Conservation (phyloP, 2,329 filamentous ascomycete genomes). For the Aspergillus pseudoglaucus region DNA sequence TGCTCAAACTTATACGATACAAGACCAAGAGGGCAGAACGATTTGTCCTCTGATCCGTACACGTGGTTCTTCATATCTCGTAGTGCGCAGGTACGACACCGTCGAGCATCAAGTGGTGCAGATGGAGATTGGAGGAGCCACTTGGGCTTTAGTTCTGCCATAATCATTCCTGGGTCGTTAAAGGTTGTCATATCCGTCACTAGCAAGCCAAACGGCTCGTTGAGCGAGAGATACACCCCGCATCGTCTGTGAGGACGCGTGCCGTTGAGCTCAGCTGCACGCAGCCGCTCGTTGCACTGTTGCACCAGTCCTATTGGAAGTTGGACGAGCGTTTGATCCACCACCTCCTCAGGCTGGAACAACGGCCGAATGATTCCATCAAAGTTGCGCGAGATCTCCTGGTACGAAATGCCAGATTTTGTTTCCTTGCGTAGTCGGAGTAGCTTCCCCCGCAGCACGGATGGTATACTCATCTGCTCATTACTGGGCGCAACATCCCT, state of each 20-base stretch:
- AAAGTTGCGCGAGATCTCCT: constrained; percentile 37
- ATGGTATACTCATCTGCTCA: constrained; percentile 14
- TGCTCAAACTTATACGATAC: constrained; percentile 43
- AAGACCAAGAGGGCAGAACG: constrained; percentile 62
- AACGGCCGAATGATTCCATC: constrained; percentile 45
- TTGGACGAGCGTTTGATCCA: constrained; percentile 50
- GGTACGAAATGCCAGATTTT: constrained; percentile 47
- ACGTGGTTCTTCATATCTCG: constrained; percentile 43
- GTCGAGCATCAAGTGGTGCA: constrained; percentile 55
- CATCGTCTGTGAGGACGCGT: constrained; percentile 44
- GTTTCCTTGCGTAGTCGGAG: constrained; percentile 57
- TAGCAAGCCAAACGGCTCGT: constrained; percentile 59
- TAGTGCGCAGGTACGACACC: constrained; percentile 70
- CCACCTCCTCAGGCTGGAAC: constrained; percentile 50
- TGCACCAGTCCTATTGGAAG: constrained; percentile 40
- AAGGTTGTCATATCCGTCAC: constrained; percentile 65
- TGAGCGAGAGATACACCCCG: constrained; percentile 47
- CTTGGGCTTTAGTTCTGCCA: constrained; percentile 77
- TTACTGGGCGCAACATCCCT: constrained; percentile 12
- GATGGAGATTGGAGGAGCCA: constrained; percentile 73
- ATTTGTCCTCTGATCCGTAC: constrained; percentile 24
- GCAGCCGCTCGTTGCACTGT: constrained; percentile 51
- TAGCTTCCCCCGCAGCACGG: constrained; percentile 40
- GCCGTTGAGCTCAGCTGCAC: constrained; percentile 39
- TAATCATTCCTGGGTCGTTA: constrained; percentile 23